Evolutionary conservation across 305 asterid species (phyloP).

Genomic region (Nicotiana rustica): DNA sequence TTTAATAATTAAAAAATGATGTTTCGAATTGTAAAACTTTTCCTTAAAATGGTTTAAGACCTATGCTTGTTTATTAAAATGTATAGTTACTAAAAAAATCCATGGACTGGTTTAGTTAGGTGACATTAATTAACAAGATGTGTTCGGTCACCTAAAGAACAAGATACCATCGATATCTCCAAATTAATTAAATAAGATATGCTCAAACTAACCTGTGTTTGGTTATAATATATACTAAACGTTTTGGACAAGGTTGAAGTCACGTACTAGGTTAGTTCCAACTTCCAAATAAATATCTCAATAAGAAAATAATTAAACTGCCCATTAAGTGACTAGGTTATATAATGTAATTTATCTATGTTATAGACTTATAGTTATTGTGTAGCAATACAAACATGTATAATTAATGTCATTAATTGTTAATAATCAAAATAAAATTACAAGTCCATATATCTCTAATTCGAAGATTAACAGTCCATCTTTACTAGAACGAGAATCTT

Average conservation of each 20-base stretch:
- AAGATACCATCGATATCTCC: too few relatives aligned
- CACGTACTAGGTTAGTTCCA: neutral
- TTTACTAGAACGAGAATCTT: neutral
- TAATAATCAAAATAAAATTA: neutral
- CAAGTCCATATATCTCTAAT: neutral
- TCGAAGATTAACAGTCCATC: neutral
- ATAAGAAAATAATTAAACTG: neutral
- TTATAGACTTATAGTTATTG: neutral
- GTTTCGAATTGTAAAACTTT: neutral
- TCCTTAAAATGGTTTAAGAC: neutral
- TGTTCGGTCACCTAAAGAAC: neutral
- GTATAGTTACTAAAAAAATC: neutral
- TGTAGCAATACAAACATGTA: neutral
- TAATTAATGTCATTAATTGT: neutral
- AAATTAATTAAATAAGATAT: neutral
- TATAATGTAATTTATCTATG: neutral
- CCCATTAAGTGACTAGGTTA: neutral
- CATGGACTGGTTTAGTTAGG: neutral
- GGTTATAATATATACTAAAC: neutral
- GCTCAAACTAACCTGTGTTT: neutral
- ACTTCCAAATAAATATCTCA: neutral
- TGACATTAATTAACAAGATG: neutral
- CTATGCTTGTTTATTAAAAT: neutral
- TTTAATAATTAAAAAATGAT: neutral
- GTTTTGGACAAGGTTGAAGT: neutral